Base-by-base conservation (phyloP, 345 rosid genomes). In the Euclidium syriacum region DNA sequence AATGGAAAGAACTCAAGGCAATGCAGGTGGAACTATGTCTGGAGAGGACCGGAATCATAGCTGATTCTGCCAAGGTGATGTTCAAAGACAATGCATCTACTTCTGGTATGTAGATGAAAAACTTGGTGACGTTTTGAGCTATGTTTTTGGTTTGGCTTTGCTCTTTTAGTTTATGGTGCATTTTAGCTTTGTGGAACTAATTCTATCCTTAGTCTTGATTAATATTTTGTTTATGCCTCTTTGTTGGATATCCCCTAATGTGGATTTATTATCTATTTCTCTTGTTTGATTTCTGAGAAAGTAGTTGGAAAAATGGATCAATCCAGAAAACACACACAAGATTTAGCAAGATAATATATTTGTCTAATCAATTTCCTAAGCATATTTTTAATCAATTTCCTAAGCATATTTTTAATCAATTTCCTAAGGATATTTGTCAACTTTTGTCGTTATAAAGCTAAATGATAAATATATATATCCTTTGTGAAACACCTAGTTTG, bases 1-100 rank as follows among this genome's bases (percentile, higher is more conserved):
- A 53, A 24, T 50, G 68, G 79, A 68, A 71, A 65, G 58, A 74
- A 44, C 50, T 77, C 9, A 74, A 68, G 54, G 70, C 52, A 1
- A 73, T 40, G 30, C 72, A 71, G 58, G 36, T 68, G 53, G 71
- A 60, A 67, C 40, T 80, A 11, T 73, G 72, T 53, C 29, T 80
- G 64, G 65, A 65, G 66, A 67, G 81, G 27, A 67, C 17, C 34
- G 62, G 48, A 16, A 36, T 76, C 11, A 53, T 79, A 15, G 52
- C 12, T 1, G 70, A 64, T 5, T 58, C 76, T 12, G 64, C 83
- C 10, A 67, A 70, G 57, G 5, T 73, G 68, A 35, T 76, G 22
- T 64, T 79, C 67, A 73, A 63, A 23, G 62, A 57, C 10, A 7
- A 52, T 15, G 54, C 29, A 0, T 70, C 68, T 6, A 44, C 65